Evolutionary conservation across 2,329 filamentous ascomycete genomes (phyloP), one percentile per base, ranked within the genome.

Genomic region (Diplocarpon mali): DNA sequence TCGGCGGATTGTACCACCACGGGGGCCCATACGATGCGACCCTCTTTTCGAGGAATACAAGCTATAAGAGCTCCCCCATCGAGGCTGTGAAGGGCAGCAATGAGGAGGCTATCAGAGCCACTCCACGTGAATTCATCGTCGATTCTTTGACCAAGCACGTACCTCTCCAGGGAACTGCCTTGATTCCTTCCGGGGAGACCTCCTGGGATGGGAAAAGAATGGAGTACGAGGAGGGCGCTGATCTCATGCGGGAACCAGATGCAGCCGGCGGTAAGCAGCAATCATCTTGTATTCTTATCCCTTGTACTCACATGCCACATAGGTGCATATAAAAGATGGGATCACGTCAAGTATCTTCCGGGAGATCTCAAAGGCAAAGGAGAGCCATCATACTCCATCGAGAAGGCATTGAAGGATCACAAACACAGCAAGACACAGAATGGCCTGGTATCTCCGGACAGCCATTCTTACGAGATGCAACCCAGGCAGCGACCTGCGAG

Each of bases 11-110:
- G 2, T 95, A 94, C 64, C 90, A 95, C 63, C 90, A 96, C 57
- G 85, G 83, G 52, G 89, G 90, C 0, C 90, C 90, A 0, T 96
- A 85, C 56, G 90, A 96, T 61, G 86, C 89, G 9, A 83, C 85
- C 2, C 71, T 86, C 42, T 69, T 82, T 1, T 76, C 83, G 11
- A 75, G 85, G 38, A 95, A 95, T 65, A 70, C 67, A 3, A 70
- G 78, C 64, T 69, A 69, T 47, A 67, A 70, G 44, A 65, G 62
- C 46, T 80, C 85, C 2, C 89, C 90, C 0, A 66, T 95, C 7
- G 86, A 83, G 24, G 90, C 89, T 2, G 75, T 94, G 5, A 69
- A 70, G 45, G 71, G 76, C 2, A 80, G 78, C 35, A 95, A 92
- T 64, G 69, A 72, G 43, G 84, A 87, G 61, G 85, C 88, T 0